Evolutionary conservation across 176 grass and related monocot species (phyloP).

Genomic region (Triticum timopheevii): DNA sequence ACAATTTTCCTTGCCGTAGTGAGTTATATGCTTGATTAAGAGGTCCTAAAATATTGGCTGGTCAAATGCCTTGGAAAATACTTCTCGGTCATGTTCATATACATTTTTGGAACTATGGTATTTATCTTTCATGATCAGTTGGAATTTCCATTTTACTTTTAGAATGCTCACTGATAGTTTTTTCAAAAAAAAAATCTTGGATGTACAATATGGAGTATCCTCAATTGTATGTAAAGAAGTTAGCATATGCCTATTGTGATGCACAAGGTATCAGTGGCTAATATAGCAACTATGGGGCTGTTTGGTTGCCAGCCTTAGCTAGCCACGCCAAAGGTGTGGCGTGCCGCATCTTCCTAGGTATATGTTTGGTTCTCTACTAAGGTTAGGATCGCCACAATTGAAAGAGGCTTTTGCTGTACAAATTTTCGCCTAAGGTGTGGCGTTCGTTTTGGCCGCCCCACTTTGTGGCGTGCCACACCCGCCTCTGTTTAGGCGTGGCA

Average conservation of each 20-base stretch:
- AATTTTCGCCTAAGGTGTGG: too few species aligned
- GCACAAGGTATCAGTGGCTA: not conserved
- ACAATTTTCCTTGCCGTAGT: not conserved
- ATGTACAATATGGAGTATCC: not conserved
- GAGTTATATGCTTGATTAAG: constrained; percentile 4
- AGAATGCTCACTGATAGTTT: too few species aligned
- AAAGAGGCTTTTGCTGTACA: too few species aligned
- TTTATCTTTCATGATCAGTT: not conserved
- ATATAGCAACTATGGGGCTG: not conserved
- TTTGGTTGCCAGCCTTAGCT: too few species aligned
- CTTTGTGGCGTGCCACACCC: too few species aligned
- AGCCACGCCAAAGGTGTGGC: too few species aligned
- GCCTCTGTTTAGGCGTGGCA: too few species aligned
- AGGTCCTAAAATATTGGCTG: not conserved
- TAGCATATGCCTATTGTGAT: not conserved
- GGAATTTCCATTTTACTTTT: not conserved
- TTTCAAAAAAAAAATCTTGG: not conserved
- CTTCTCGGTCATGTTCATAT: not conserved
- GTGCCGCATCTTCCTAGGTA: too few species aligned
- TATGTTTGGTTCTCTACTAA: too few species aligned
- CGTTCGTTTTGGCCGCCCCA: too few species aligned
- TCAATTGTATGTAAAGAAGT: too few species aligned
- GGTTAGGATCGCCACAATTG: too few species aligned
- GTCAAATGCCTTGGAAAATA: not conserved
- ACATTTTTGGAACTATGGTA: not conserved